Evolutionary conservation across 306 rosid species (phyloP), one percentile per base, ranked within the genome.

Genomic region (Vachellia collinsii): DNA sequence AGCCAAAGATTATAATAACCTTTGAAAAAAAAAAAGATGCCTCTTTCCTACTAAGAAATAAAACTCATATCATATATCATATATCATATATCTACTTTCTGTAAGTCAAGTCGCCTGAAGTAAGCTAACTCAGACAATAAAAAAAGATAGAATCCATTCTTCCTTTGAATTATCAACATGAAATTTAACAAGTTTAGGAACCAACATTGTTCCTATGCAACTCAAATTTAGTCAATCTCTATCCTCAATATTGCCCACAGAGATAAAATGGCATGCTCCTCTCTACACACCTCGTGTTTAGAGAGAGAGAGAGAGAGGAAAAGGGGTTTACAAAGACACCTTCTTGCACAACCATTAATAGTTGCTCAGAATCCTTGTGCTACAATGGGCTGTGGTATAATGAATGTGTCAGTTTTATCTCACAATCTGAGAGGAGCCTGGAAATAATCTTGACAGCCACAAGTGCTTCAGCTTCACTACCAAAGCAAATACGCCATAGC

Each of bases 401-500:
- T 62, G 5, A 61, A 62, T 56, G 81, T 64, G 56, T 43, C 61
- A 23, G 23, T 10, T 22, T 92, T 87, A 86, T 67, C 89, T 61
- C 20, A 85, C 51, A 75, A 81, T 65, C 72, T 77, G 88, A 79
- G 62, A 88, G 1, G 95, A 88, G 29, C 74, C 85, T 4, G 94
- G 88, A 77, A 89, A 88, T 34, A 80, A n/a, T 86, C 76, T 88
- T 59, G 92, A 82, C 77, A 91, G 48, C 85, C 85, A 72, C 43
- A 59, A 8, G 16, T 87, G 77, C 84, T 95, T 95, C 77, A 91
- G 51, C 86, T 78, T 89, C 79, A 91, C 63, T 66, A 89, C 50
- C 58, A 93, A 79, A 59, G 93, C 94, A 75, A 83, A 89, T 53
- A 67, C 23, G 22, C 88, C 90, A 54, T 84, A 95, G 85, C 95